Evolutionary conservation across 768 basidiomycete genomes (phyloP).

Genomic region (Boletales sp.): DNA sequence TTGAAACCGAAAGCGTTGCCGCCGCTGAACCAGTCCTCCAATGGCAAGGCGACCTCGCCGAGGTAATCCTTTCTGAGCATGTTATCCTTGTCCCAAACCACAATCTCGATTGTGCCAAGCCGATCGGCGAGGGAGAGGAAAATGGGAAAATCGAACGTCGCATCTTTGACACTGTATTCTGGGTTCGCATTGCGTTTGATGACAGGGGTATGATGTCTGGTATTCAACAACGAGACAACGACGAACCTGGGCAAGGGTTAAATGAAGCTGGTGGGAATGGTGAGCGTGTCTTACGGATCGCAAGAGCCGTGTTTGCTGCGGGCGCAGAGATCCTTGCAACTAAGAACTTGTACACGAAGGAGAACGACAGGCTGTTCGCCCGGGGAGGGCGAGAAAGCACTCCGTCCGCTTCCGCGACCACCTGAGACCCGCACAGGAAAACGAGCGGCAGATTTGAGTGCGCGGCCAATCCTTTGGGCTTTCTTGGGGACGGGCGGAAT

Average conservation of each 20-base stretch:
- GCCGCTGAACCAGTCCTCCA: conserved; percentile 78
- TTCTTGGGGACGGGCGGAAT: conserved; percentile 37
- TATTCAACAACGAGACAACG: conserved; percentile 57
- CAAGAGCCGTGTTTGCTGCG: conserved; percentile 68
- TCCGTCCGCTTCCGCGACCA: conserved; percentile 36
- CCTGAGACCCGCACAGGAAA: conserved; percentile 48
- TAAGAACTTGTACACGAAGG: conserved; percentile 64
- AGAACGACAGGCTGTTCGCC: conserved; percentile 68
- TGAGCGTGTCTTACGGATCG: conserved; percentile 62
- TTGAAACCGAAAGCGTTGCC: conserved; percentile 47
- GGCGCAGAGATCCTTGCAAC: conserved; percentile 56
- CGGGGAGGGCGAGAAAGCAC: conserved; percentile 40
- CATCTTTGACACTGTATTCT: conserved; percentile 57
- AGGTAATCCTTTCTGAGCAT: conserved; percentile 85
- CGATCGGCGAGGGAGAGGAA: conserved; percentile 71
- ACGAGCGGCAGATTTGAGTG: conserved; percentile 55
- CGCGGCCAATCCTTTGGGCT: conserved; percentile 54
- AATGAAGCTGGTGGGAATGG: background rate
- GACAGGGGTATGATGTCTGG: conserved; percentile 69
- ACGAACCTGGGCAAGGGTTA: conserved; percentile 51
- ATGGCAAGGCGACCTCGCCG: conserved; percentile 74
- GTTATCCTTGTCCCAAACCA: conserved; percentile 93
- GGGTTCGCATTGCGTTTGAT: conserved; percentile 72
- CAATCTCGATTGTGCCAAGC: conserved; percentile 74
- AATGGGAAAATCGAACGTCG: conserved; percentile 88